Evolutionary conservation across 345 rosid genomes (phyloP), one percentile per base, ranked within the genome.

Genomic region (Melastoma malabathricum): DNA sequence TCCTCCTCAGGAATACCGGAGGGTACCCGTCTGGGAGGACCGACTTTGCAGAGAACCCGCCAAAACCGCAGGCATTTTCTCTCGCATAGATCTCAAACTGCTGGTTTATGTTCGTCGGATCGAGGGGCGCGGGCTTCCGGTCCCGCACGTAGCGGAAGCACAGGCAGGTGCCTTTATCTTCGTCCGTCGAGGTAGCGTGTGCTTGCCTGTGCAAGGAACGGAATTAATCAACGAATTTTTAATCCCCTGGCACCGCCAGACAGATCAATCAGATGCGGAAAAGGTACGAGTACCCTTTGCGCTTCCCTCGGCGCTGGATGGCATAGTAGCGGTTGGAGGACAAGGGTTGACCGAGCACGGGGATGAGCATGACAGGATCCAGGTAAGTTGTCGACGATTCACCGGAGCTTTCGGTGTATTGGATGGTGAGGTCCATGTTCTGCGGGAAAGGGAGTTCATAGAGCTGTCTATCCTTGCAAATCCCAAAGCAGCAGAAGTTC

Each of bases 21-120:
- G 90, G 85, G 39, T 57, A 18, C 0, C 83, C 81, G 19, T 75
- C 73, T 0, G 71, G 65, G 18, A 65, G 72, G n/a, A 77, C 63
- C 2, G 90, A 79, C 19, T 63, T 85, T 14, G 87, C 79, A n/a
- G 0, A 46, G 52, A 64, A 78, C 7, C 23, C 3, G 12, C 45
- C 15, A 6, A 22, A 1, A 31, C 38, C 8, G 8, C 38, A 58
- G 13, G 15, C 14, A 0, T 39, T 31, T 15, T 62, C 38, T 14
- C 55, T 46, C 16, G 31, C 55, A 62, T 55, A 47, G 50, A 75
- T 61, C 56, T 64, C 54, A 39, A 71, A 65, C 23, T 63, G 69
- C 39, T 75, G 72, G 61, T 72, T 57, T 12, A 63, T 55, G 55
- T 75, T 58, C n/a, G 46, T 3, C 43, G 56, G 67, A 46, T 71